Evolutionary conservation across 495 filamentous ascomycete species (phyloP).

Genomic region (Podospora anserina): DNA sequence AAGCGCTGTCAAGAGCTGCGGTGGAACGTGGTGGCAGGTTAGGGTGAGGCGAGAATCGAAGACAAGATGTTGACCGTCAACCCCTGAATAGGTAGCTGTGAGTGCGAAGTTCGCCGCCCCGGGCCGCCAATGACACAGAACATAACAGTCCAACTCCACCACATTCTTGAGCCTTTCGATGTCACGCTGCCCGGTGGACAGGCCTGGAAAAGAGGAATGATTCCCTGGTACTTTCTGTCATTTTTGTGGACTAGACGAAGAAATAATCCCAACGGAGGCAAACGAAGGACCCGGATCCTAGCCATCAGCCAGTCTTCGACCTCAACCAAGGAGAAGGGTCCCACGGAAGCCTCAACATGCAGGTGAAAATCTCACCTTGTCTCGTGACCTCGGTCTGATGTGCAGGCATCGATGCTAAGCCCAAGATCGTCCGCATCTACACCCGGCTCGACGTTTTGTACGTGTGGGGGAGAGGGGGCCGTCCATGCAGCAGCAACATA

Average conservation of each 20-base stretch:
- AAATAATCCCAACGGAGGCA: background rate
- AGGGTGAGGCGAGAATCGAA: no score
- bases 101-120: background rate
- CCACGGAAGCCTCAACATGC: background rate
- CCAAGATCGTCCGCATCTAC: background rate
- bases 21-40: background rate
- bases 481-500: background rate
- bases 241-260: no score
- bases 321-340: background rate
- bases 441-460: background rate
- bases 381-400: conserved; percentile 2
- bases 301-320: background rate
- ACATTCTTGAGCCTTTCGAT: no score
- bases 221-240: no score
- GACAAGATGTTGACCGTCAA: background rate
- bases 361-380: background rate
- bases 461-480: background rate
- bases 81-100: conserved; percentile 2
- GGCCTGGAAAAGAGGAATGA: no score
- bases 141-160: no score
- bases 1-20: background rate
- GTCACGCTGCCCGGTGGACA: no score
- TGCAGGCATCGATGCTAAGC: background rate
- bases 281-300: background rate
- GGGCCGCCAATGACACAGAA: background rate